A percentile compares a stretch with the other conserved stretches of the same genome.
Evolutionary conservation across 2,329 filamentous ascomycete species (phyloP).

Genomic region (Cryphonectria radicalis): DNA sequence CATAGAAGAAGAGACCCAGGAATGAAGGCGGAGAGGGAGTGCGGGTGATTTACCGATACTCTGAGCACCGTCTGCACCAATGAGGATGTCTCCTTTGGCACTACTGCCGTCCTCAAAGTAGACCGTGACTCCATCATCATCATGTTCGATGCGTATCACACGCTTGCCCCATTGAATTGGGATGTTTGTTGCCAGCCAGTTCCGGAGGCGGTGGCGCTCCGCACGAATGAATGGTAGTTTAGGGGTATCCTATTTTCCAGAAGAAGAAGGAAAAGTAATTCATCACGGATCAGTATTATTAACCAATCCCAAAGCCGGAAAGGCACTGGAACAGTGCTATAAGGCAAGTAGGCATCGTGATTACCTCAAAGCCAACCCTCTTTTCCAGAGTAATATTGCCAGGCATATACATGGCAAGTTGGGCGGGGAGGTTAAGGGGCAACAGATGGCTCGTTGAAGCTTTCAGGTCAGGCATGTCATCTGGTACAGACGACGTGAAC

Average conservation of each 20-base stretch:
- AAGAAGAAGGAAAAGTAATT: background rate
- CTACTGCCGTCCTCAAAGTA: slow-evolving; percentile 36
- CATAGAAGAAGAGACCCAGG: no score
- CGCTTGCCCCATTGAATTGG: slow-evolving; percentile 36
- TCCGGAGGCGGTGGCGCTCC: slow-evolving; percentile 33
- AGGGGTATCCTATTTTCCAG: slow-evolving; percentile 7
- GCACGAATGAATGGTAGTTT: slow-evolving; percentile 32
- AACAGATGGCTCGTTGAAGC: slow-evolving; percentile 31
- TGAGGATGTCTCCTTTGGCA: slow-evolving; percentile 35
- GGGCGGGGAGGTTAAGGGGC: slow-evolving; percentile 5
- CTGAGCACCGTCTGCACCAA: slow-evolving; percentile 38
- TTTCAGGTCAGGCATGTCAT: slow-evolving; percentile 32
- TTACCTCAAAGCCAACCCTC: slow-evolving; percentile 2
- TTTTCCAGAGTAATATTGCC: background rate
- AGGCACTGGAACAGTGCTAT: background rate
- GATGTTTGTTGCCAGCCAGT: slow-evolving; percentile 36
- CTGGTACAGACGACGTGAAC: slow-evolving; percentile 14
- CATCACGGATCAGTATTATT: background rate
- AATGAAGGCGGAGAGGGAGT: no score
- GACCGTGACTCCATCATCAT: slow-evolving; percentile 28
- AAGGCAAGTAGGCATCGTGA: background rate
- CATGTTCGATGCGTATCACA: slow-evolving; percentile 30
- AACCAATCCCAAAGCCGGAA: slow-evolving; percentile 1
- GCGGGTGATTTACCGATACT: slow-evolving; percentile 32
- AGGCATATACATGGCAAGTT: background rate